Evolutionary conservation across 371 early-diverging fungal genomes (phyloP).

Genomic region (Lichtheimia ramosa): DNA sequence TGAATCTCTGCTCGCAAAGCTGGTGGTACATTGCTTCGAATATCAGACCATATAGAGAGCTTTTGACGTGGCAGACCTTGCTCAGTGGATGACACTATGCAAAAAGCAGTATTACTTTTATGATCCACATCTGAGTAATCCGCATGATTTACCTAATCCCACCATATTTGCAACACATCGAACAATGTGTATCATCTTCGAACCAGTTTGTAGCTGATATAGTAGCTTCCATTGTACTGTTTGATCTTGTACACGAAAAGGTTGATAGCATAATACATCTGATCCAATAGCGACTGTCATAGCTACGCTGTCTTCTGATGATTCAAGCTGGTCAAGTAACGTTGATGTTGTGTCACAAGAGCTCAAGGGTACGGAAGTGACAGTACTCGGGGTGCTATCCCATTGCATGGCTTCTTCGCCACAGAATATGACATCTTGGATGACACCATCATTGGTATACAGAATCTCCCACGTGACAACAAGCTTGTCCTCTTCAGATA

Average conservation of each 20-base stretch:
- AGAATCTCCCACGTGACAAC: slow-evolving; percentile 30
- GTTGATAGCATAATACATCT: slow-evolving; percentile 6
- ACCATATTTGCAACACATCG: slow-evolving; percentile 14
- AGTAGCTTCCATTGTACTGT: slow-evolving; percentile 23
- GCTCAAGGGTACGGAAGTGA: slow-evolving; percentile 1
- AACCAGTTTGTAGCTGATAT: slow-evolving; percentile 20
- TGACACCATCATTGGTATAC: not conserved
- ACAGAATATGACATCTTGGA: not conserved
- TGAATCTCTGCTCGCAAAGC: slow-evolving; percentile 14
- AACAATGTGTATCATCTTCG: slow-evolving; percentile 13
- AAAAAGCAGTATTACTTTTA: no score
- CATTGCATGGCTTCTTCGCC: slow-evolving; percentile 10
- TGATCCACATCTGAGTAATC: no score
- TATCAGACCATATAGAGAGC: slow-evolving; percentile 39
- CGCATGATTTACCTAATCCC: slow-evolving; percentile 15
- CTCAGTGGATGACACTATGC: slow-evolving; percentile 16
- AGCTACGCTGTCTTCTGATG: not conserved
- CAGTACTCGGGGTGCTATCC: not conserved
- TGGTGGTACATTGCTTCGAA: slow-evolving; percentile 30
- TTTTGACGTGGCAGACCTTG: slow-evolving; percentile 3
- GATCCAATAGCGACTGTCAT: slow-evolving; percentile 9
- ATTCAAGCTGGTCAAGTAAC: slow-evolving; percentile 4
- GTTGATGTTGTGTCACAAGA: slow-evolving; percentile 12
- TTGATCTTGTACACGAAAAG: not conserved
- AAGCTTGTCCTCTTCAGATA: slow-evolving; percentile 13